A percentile compares a stretch with the other conserved stretches of the same genome.
Evolutionary conservation across 176 grass and related monocot genomes (phyloP).

Genomic region (Phragmites australis): DNA sequence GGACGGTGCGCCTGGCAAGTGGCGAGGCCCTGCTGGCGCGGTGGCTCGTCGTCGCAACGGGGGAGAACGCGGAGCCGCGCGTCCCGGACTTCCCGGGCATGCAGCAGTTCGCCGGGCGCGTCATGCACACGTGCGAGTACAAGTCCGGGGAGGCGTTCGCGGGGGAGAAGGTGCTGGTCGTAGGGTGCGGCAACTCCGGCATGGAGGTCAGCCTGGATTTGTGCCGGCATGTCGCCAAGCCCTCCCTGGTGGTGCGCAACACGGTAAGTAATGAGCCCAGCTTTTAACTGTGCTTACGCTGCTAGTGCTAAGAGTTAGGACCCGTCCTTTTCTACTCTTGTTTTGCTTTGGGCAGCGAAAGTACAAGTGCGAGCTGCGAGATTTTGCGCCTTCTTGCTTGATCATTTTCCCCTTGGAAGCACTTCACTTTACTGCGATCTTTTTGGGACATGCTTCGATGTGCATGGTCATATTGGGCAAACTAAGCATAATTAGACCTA

Average conservation of each 20-base stretch:
- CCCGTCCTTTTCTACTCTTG: neutral
- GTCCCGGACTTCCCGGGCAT: constrained; percentile 48
- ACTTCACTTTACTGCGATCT: neutral
- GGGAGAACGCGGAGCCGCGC: constrained; percentile 87
- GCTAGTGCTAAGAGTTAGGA: neutral
- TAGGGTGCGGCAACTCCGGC: constrained; percentile 96
- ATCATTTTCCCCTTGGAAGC: constrained; percentile 3
- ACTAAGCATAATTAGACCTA: constrained; percentile 23
- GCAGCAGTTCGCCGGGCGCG: constrained; percentile 44
- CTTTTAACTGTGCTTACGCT: neutral
- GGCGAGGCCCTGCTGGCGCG: constrained; percentile 49
- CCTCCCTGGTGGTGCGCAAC: constrained; percentile 83
- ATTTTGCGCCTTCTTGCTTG: constrained; percentile 20
- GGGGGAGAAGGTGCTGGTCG: constrained; percentile 74
- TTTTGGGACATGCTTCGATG: constrained; percentile 15
- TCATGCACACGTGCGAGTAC: constrained; percentile 82
- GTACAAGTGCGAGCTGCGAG: neutral
- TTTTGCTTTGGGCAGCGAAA: constrained; percentile 17
- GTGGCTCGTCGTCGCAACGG: constrained; percentile 91
- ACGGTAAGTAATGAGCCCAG: constrained; percentile 49
- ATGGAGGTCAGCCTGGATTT: constrained; percentile 99
- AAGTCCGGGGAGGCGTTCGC: constrained; percentile 72
- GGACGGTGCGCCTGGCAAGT: constrained; percentile 52
- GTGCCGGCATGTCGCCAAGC: constrained; percentile 64
- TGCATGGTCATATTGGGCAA: constrained; percentile 32